Evolutionary conservation across 2,329 filamentous ascomycete species (phyloP).

Genomic region (Penicillium crustosum): DNA sequence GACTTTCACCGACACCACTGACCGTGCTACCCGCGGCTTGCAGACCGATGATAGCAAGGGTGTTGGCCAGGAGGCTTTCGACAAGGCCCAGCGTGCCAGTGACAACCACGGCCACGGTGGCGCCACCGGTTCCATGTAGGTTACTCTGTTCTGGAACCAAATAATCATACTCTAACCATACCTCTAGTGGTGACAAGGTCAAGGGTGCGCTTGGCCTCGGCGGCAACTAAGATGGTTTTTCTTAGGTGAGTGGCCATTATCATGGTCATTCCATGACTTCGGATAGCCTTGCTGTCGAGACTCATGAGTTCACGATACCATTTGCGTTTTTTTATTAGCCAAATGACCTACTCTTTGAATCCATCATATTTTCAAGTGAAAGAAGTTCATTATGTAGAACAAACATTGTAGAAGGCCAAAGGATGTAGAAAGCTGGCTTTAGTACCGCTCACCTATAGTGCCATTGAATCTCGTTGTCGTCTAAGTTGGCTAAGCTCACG

Average conservation of each 20-base stretch:
- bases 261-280: slow-evolving; percentile 1
- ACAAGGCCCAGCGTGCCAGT: slow-evolving; percentile 50
- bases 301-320: slow-evolving; percentile 31
- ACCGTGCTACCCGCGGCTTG: slow-evolving; percentile 54
- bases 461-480: slow-evolving; percentile 69
- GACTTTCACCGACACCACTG: slow-evolving; percentile 54
- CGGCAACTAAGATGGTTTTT: slow-evolving; percentile 26
- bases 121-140: slow-evolving; percentile 43
- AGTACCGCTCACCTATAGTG: slow-evolving; percentile 56
- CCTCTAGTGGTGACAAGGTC: slow-evolving; percentile 43
- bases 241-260: not conserved
- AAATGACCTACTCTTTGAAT: not conserved
- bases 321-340: slow-evolving; percentile 11
- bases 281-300: slow-evolving; percentile 18
- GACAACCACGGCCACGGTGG: slow-evolving; percentile 45
- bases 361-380: not conserved
- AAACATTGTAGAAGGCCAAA: not conserved
- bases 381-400: not conserved
- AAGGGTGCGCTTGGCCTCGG: slow-evolving; percentile 44
- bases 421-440: not conserved
- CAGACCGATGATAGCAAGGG: slow-evolving; percentile 58
- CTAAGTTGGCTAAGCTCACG: slow-evolving; percentile 62
- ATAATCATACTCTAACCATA: slow-evolving; percentile 9
- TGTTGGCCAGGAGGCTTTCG: slow-evolving; percentile 51
- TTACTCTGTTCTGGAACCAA: not conserved